These are phyloP conservation scores for Evernia prunastri DNA, from an alignment of 495 filamentous ascomycete genomes.

Conservation along the genomic window DNA sequence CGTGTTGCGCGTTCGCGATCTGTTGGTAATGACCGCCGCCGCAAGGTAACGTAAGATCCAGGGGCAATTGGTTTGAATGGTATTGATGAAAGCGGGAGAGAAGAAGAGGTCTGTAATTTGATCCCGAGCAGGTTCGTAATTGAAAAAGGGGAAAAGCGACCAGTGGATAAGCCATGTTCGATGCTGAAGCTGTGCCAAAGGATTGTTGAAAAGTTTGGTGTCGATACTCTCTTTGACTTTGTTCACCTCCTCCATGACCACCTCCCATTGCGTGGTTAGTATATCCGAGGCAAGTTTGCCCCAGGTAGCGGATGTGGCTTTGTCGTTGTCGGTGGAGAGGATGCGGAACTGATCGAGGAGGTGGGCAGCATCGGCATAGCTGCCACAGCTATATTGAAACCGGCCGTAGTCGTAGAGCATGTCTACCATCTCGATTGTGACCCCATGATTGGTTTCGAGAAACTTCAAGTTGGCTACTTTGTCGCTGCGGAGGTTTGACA, in stretches of 20 bases:
- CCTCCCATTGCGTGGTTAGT: constrained; percentile 86
- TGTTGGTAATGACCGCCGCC: constrained; percentile 93
- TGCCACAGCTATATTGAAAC: constrained; percentile 94
- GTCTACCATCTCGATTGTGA: constrained; percentile 91
- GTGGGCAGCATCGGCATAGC: constrained; percentile 80
- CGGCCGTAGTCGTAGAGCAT: constrained; percentile 88
- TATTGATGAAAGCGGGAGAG: constrained; percentile 94
- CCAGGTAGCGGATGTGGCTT: constrained; percentile 90
- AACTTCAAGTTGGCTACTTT: constrained; percentile 96
- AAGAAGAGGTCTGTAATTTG: constrained; percentile 92
- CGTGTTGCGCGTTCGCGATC: constrained; percentile 68
- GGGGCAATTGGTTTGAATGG: constrained; percentile 93
- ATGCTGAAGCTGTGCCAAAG: constrained; percentile 86
- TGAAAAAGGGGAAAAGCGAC: constrained; percentile 98
- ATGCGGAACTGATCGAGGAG: constrained; percentile 93
- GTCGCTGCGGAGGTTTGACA: constrained; percentile 81
- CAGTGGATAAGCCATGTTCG: constrained; percentile 97
- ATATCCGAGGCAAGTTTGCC: constrained; percentile 94
- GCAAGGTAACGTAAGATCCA: constrained; percentile 95
- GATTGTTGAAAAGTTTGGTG: constrained; percentile 86
- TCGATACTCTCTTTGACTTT: constrained; percentile 94
- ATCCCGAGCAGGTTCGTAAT: constrained; percentile 87
- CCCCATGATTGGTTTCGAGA: constrained; percentile 87
- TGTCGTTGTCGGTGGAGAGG: constrained; percentile 95
- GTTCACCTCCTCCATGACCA: constrained; percentile 88